Evolutionary conservation across 768 basidiomycete species (phyloP), one percentile per base, ranked within the genome.

Genomic region (Lentinula aciculospora): DNA sequence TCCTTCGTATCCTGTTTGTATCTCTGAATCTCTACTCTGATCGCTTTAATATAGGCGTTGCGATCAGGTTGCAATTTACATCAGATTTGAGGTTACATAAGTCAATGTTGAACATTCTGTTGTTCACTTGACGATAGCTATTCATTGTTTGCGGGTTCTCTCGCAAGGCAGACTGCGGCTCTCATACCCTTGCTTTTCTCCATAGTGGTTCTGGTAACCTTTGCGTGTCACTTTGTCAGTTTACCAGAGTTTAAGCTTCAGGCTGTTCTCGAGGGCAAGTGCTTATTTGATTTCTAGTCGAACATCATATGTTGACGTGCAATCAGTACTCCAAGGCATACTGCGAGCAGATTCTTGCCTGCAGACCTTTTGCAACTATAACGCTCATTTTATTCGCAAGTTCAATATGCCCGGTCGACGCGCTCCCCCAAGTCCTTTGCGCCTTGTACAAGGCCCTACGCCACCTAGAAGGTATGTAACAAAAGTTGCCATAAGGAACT

Each of bases 391-490:
- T 29, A 29, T 47, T 15, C 23, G 44, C 17, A 4, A 21, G 6
- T 27, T 25, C 1, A 45, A 32, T 40, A 89, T 89, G 86, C 78
- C 81, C 42, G 42, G 42, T 54, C 85, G 88, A 25, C 37, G 89
- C 29, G 73, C 80, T 29, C 84, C 89, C 1, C 89, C 89, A 4
- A 77, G 82, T 44, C 76, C 86, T 28, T 81, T 91, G 59, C 81
- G 75, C 48, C 80, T 90, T 57, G 70, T 78, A 57, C 69, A 73
- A 36, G 88, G 86, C 13, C 86, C 86, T 4, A 76, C 81, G 27
- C 86, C 87, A 2, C 67, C 80, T n/a, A 78, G 85, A 64, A 74
- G 70, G 77, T 74, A 66, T 63, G 72, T 64, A 49, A 19, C n/a
- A n/a, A 34, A 37, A 53, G n/a, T 51, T 53, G 49, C 23, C 21